Evolutionary conservation across 805 yeast genomes (phyloP).

Genomic region (Hanseniaspora vineae): DNA sequence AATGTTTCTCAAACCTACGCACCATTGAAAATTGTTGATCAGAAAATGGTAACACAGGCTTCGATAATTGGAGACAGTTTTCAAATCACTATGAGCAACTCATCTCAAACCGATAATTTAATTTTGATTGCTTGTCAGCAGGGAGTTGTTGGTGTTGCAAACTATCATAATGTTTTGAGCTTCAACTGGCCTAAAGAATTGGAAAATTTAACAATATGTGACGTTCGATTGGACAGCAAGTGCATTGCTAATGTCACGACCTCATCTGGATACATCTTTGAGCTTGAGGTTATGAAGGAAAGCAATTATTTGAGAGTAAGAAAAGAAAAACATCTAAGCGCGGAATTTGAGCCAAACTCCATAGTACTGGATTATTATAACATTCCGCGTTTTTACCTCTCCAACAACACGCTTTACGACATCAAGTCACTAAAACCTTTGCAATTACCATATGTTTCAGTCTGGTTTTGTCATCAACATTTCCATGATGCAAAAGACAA

Average conservation of each 20-base stretch:
- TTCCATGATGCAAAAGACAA: background rate
- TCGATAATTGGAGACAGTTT: background rate
- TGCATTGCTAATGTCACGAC: background rate
- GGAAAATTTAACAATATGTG: background rate
- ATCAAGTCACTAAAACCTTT: background rate
- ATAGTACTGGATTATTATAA: background rate
- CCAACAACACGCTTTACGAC: background rate
- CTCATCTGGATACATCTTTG: background rate
- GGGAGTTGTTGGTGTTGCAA: background rate
- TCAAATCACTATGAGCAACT: background rate
- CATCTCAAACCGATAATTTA: background rate
- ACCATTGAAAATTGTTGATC: background rate
- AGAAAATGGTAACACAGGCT: background rate
- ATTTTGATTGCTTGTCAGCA: background rate
- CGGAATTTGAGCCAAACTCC: background rate
- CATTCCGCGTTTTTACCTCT: background rate
- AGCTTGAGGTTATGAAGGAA: background rate
- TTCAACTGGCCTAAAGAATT: background rate
- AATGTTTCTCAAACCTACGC: background rate
- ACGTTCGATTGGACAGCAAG: background rate
- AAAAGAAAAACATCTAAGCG: background rate
- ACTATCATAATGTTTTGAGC: background rate
- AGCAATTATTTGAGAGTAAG: background rate
- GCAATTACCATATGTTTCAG: background rate
- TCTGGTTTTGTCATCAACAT: background rate